Conservation (phyloP, 306 rosid genomes). For the Macrotyloma uniflorum region DNA sequence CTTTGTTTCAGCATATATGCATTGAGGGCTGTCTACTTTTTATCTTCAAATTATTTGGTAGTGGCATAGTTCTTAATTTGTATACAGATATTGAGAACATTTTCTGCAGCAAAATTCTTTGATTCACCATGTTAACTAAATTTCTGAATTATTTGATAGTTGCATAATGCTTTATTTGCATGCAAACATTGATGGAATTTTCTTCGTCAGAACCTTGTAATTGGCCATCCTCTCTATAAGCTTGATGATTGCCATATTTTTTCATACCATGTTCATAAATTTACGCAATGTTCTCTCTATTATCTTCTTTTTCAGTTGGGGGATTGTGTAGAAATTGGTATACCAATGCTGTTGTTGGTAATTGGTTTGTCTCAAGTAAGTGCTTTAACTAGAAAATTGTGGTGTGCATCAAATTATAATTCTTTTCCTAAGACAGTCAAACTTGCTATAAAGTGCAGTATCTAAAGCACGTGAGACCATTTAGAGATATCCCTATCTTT, state of each 20-base stretch:
- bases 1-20: not conserved
- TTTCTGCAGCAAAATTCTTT: not conserved
- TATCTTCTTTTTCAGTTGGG: constrained; percentile 72
- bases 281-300: not conserved
- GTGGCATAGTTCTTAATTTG: not conserved
- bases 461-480: constrained; percentile 89
- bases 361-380: constrained; percentile 92
- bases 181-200: not conserved
- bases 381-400: not conserved
- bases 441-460: constrained; percentile 65
- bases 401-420: constrained; percentile 3
- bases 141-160: not conserved
- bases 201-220: constrained; percentile 17
- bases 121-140: no score
- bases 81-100: not conserved
- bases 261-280: not conserved
- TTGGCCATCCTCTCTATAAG: constrained; percentile 5
- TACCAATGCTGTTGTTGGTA: constrained; percentile 86
- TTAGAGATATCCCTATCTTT: constrained; percentile 80
- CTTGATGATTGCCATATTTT: constrained; percentile 21
- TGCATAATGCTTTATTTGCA: not conserved
- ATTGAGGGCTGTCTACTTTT: constrained; percentile 1
- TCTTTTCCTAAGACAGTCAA: constrained; percentile 3
- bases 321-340: constrained; percentile 87
- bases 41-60: constrained; percentile 7